Evolutionary conservation across 2,329 filamentous ascomycete species (phyloP), one percentile per base, ranked within the genome.

Genomic region (Colletotrichum somersetense): DNA sequence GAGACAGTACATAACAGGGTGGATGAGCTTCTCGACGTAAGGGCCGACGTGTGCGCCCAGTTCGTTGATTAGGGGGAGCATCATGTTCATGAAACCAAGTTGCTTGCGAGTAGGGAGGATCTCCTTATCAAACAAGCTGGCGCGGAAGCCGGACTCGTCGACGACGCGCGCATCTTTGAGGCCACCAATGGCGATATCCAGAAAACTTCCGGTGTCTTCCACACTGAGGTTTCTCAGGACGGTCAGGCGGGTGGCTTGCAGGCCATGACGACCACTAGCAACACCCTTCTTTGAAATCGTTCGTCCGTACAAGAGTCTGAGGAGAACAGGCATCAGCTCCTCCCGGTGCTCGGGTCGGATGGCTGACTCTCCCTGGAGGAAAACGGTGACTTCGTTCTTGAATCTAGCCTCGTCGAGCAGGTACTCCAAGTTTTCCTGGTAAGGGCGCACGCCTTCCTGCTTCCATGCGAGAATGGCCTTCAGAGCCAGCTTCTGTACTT

Each of bases 401-500:
- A 98, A 97, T 61, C 93, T 89, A 33, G 93, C 91, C 74, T 98
- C 96, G 75, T 99, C 96, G 11, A 98, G 88, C 2, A 99, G 86
- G 76, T 94, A 95, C 73, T 94, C 88, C 33, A 99, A 83, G 76
- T 95, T 94, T 76, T 98, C 95, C 77, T 95, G 90, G 78, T 98
- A 97, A 0, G 91, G 87, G 72, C 88, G 88, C 62, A 99, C 86
- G 11, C 88, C 90, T 2, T 91, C 87, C 70, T 93, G 89, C 80
- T 97, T 98, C 96, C 96, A 99, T 0, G 94, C 90, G 64, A 98
- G 86, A 10, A 99, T 89, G 11, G 92, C 93, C 80, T 95, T 95
- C 46, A 99, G 86, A 0, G 95, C 91, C 57, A 92, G 89, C 75
- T 92, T 96, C 80, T 99, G 96, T 20, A 97, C 89, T 75, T 98